Percentiles rank a stretch among this genome's conserved stretches.
These are phyloP conservation scores for Podaxis rugospora DNA, from an alignment of 768 basidiomycete genomes.

Conservation along the genomic window DNA sequence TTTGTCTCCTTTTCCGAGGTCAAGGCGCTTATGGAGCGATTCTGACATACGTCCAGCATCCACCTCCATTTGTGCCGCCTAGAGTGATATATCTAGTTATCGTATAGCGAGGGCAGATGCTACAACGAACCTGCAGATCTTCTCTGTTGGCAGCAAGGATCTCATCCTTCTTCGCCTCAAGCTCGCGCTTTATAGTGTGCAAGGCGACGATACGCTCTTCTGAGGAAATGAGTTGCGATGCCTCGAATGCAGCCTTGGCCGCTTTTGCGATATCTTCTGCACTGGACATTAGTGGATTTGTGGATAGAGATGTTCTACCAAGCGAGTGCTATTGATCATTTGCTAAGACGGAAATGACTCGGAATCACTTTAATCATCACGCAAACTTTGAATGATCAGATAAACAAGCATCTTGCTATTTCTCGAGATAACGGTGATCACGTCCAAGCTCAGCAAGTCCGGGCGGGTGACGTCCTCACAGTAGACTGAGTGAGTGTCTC, in stretches of 20 bases:
- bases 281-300: conserved; percentile 16
- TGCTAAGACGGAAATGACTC: background rate
- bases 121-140: conserved; percentile 64
- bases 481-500: conserved; percentile 6
- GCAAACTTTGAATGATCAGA: background rate
- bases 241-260: conserved; percentile 82
- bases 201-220: conserved; percentile 70
- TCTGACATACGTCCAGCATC: conserved; percentile 80
- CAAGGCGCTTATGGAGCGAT: conserved; percentile 82
- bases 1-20: conserved; percentile 76
- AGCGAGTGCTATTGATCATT: background rate
- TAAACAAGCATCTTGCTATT: background rate
- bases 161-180: conserved; percentile 57
- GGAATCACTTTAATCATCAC: background rate
- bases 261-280: conserved; percentile 61
- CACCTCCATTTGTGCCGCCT: conserved; percentile 79
- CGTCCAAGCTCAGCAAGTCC: too few relatives aligned
- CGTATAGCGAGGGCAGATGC: too few relatives aligned
- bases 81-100: background rate
- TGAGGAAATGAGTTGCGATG: conserved; percentile 74
- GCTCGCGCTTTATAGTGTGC: conserved; percentile 58
- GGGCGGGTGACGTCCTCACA: too few relatives aligned
- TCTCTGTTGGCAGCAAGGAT: conserved; percentile 78
- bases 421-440: too few relatives aligned
- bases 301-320: background rate